Evolutionary conservation across 768 basidiomycete genomes (phyloP).

Genomic region (Grammothele lineata): DNA sequence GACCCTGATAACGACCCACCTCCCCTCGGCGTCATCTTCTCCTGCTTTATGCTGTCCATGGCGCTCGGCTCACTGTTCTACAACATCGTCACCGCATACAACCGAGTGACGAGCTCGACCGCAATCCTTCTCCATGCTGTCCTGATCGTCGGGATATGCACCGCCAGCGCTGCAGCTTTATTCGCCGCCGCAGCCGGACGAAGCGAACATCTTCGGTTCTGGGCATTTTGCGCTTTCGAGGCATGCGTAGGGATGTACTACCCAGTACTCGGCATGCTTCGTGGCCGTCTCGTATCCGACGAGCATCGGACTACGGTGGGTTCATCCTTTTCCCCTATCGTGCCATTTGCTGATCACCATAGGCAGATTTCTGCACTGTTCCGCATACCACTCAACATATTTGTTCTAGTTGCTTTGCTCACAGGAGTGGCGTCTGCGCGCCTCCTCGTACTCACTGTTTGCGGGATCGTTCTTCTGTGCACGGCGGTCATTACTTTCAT

Average conservation of each 20-base stretch:
- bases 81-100: slow-evolving; percentile 23
- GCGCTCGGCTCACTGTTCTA: slow-evolving; percentile 75
- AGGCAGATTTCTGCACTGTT: slow-evolving; percentile 62
- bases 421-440: slow-evolving; percentile 67
- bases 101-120: slow-evolving; percentile 28
- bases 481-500: slow-evolving; percentile 50
- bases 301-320: slow-evolving; percentile 72
- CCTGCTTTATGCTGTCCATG: slow-evolving; percentile 78
- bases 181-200: slow-evolving; percentile 41
- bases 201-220: slow-evolving; percentile 53
- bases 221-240: slow-evolving; percentile 72
- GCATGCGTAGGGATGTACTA: slow-evolving; percentile 79
- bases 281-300: slow-evolving; percentile 61
- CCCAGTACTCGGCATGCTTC: slow-evolving; percentile 71
- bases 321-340: slow-evolving; percentile 3
- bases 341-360: neutral
- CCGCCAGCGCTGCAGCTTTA: slow-evolving; percentile 52
- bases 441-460: slow-evolving; percentile 52
- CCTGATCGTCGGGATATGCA: slow-evolving; percentile 60
- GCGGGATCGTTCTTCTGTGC: slow-evolving; percentile 52
- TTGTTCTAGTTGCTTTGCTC: slow-evolving; percentile 65
- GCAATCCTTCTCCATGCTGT: slow-evolving; percentile 61
- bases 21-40: slow-evolving; percentile 78
- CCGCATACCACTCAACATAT: slow-evolving; percentile 70
- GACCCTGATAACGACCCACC: slow-evolving; percentile 34